Conservation (phyloP, 2,329 filamentous ascomycete genomes). For the Fusarium nisikadoi region DNA sequence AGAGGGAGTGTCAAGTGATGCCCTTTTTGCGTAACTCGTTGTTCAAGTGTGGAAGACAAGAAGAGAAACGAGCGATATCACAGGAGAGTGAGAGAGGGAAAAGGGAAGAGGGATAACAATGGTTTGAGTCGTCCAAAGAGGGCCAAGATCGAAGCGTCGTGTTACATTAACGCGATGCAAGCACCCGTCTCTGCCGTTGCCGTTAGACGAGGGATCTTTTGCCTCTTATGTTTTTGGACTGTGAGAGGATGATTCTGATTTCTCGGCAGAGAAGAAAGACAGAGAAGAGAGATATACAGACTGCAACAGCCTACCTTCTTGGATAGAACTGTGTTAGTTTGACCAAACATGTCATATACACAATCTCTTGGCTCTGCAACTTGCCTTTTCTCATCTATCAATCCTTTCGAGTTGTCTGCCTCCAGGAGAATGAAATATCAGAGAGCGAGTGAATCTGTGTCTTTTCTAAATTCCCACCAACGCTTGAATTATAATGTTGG, state of each 20-base stretch:
- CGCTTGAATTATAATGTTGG: background rate
- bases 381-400: background rate
- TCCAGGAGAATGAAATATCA: background rate
- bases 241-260: background rate
- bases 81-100: slow-evolving; percentile 2
- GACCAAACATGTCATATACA: background rate
- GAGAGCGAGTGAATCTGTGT: background rate
- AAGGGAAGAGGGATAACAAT: background rate
- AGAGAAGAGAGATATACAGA: background rate
- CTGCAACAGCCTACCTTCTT: background rate
- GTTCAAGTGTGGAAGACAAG: background rate
- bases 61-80: background rate
- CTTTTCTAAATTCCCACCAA: background rate
- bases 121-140: slow-evolving; percentile 18
- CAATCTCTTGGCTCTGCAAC: slow-evolving; percentile 9
- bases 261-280: background rate
- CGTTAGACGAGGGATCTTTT: background rate
- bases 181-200: slow-evolving; percentile 21
- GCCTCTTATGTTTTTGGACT: background rate
- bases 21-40: slow-evolving; percentile 11
- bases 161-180: slow-evolving; percentile 27
- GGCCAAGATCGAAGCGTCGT: slow-evolving; percentile 24
- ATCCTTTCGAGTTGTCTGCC: background rate
- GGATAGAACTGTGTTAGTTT: background rate
- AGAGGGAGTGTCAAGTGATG: background rate